Conservation (phyloP, 2,329 filamentous ascomycete species). For the Neofusicoccum umdonicola region DNA sequence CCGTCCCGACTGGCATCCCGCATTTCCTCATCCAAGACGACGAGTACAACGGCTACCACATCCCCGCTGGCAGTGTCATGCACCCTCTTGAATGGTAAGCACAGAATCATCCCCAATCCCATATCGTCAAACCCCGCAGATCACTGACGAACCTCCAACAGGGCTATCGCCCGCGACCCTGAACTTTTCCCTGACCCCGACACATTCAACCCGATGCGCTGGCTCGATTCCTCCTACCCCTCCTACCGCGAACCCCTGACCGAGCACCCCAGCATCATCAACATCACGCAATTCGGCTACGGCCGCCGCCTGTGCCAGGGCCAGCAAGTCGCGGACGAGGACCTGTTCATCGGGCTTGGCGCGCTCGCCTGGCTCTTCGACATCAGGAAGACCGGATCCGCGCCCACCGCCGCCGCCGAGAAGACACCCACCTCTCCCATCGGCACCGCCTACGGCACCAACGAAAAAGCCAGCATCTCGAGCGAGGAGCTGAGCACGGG, state of each 20-base stretch:
- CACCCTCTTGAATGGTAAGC: constrained; percentile 45
- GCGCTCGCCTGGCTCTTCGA: constrained; percentile 48
- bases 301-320: constrained; percentile 50
- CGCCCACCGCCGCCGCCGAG: not conserved
- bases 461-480: constrained; percentile 35
- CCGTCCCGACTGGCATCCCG: constrained; percentile 50
- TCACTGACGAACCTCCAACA: constrained; percentile 22
- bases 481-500: constrained; percentile 34
- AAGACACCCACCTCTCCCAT: constrained; percentile 13
- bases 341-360: constrained; percentile 43
- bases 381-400: constrained; percentile 25
- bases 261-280: constrained; percentile 53
- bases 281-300: constrained; percentile 55
- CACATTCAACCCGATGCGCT: constrained; percentile 54
- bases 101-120: not conserved
- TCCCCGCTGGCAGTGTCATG: constrained; percentile 53
- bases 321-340: constrained; percentile 41
- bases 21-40: constrained; percentile 57
- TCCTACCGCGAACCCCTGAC: constrained; percentile 53
- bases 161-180: constrained; percentile 54
- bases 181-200: constrained; percentile 51
- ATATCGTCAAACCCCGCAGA: constrained; percentile 10
- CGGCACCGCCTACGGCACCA: constrained; percentile 24
- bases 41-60: constrained; percentile 55
- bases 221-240: constrained; percentile 52